Evolutionary conservation across 2,329 filamentous ascomycete genomes (phyloP).

Genomic region (Penicillium sp.): DNA sequence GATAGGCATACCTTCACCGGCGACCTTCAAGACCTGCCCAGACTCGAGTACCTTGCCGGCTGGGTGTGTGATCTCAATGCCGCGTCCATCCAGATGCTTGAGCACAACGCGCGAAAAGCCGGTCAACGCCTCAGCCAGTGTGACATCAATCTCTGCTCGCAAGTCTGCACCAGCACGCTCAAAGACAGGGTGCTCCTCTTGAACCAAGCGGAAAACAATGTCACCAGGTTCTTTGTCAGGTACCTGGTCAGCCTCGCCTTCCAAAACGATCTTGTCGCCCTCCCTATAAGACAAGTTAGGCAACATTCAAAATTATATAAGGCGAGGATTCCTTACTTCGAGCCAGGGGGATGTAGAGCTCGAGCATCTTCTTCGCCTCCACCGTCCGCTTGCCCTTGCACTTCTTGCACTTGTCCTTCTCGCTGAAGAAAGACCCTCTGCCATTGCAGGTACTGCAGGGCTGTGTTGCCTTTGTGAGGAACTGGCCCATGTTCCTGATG

Average conservation of each 20-base stretch:
- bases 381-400: conserved; percentile 89
- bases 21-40: conserved; percentile 76
- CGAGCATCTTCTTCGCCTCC: conserved; percentile 86
- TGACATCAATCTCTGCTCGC: conserved; percentile 72
- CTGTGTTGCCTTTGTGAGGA: conserved; percentile 73
- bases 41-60: conserved; percentile 78
- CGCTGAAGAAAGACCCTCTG: conserved; percentile 79
- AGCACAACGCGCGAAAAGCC: conserved; percentile 88
- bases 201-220: conserved; percentile 81
- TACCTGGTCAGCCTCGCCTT: conserved; percentile 89
- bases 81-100: conserved; percentile 87
- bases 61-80: conserved; percentile 73
- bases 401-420: conserved; percentile 98
- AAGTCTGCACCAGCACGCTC: conserved; percentile 78
- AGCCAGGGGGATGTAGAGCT: conserved; percentile 90
- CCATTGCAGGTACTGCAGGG: conserved; percentile 79
- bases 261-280: conserved; percentile 82
- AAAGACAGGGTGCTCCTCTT: conserved; percentile 76
- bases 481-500: conserved; percentile 77
- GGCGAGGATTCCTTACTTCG: conserved; percentile 47
- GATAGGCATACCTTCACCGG: conserved; percentile 88
- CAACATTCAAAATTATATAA: background rate
- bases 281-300: conserved; percentile 42
- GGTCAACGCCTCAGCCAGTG: conserved; percentile 74
- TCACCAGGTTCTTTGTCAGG: conserved; percentile 87